These are phyloP conservation scores for Endocarpon pusillum DNA, from an alignment of 495 filamentous ascomycete genomes.

Conservation along the genomic window DNA sequence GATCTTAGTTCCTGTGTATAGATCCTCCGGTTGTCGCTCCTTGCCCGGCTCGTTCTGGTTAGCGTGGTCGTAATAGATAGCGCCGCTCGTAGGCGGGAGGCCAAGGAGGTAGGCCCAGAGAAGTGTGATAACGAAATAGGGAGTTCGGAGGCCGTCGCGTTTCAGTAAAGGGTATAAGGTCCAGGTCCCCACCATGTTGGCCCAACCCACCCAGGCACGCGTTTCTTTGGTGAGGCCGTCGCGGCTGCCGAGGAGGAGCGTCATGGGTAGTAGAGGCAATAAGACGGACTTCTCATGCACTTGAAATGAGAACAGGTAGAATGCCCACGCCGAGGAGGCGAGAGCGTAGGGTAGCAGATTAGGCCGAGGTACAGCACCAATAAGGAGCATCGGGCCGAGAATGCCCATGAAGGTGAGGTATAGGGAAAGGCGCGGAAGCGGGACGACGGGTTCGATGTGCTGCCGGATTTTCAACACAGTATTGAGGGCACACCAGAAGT, in stretches of 20 bases:
- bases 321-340: constrained; percentile 77
- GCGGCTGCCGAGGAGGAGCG: constrained; percentile 59
- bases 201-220: constrained; percentile 82
- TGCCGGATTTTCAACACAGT: constrained; percentile 69
- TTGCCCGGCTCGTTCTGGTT: too few relatives aligned
- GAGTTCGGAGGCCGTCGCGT: constrained; percentile 65
- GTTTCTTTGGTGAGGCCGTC: constrained; percentile 56
- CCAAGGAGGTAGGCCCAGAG: constrained; percentile 86
- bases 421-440: constrained; percentile 60
- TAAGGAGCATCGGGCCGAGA: constrained; percentile 53
- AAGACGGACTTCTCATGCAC: constrained; percentile 96
- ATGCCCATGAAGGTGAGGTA: constrained; percentile 61
- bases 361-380: constrained; percentile 63
- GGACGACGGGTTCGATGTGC: constrained; percentile 16
- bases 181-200: constrained; percentile 82
- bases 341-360: constrained; percentile 62
- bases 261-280: constrained; percentile 82
- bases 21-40: constrained; percentile 23
- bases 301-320: constrained; percentile 93
- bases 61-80: too few relatives aligned
- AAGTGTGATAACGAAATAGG: constrained; percentile 66
- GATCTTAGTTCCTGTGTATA: constrained; percentile 35
- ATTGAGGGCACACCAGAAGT: constrained; percentile 89
- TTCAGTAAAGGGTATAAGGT: constrained; percentile 83
- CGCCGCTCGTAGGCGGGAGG: constrained; percentile 57